Conservation (phyloP, 352 stramenopile genomes). For the Phytopythium delawarense region DNA sequence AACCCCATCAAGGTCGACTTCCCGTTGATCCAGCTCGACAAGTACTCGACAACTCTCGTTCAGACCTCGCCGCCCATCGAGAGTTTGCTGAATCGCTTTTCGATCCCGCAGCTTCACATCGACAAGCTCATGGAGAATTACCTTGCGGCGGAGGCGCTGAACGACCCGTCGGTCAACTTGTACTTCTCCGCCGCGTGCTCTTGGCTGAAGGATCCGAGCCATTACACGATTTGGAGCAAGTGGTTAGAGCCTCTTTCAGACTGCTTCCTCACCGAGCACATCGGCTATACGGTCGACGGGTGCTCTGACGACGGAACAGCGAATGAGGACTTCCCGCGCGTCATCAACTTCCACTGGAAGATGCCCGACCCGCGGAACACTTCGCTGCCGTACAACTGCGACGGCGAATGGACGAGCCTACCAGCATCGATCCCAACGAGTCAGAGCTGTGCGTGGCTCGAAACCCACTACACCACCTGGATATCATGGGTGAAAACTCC, state of each 20-base stretch:
- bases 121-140: constrained; percentile 23
- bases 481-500: constrained; percentile 22
- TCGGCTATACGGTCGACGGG: neutral
- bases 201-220: constrained; percentile 13
- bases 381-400: constrained; percentile 22
- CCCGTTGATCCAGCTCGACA: constrained; percentile 8
- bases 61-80: neutral
- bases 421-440: constrained; percentile 29
- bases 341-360: constrained; percentile 4
- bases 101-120: constrained; percentile 19
- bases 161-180: constrained; percentile 9
- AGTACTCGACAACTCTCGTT: constrained; percentile 4
- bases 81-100: neutral
- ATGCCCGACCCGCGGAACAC: constrained; percentile 15
- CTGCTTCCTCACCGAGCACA: constrained; percentile 10
- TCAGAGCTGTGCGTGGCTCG: constrained; percentile 38
- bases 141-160: constrained; percentile 4
- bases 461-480: constrained; percentile 20
- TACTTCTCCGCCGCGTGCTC: constrained; percentile 12
- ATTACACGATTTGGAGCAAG: constrained; percentile 11
- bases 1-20: constrained; percentile 19
- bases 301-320: neutral
- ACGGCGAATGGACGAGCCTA: constrained; percentile 15
- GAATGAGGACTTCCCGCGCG: neutral
- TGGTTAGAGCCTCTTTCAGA: constrained; percentile 11